phyloP scores from a whole-genome alignment of 1,284 basidiomycete species.

The Naganishia cerealis region DNA sequence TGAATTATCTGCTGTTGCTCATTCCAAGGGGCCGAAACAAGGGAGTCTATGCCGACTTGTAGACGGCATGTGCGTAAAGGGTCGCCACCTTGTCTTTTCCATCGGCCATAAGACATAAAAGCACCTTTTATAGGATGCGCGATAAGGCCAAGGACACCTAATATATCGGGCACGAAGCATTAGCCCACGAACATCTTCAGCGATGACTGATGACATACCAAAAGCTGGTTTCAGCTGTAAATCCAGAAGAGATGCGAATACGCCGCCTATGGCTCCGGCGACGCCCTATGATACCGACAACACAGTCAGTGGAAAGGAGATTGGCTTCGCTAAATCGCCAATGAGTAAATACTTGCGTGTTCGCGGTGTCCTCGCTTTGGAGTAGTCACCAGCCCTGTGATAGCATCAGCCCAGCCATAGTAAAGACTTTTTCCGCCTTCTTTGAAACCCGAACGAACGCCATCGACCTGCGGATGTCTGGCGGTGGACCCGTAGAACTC shows the following conservation, averaged over 20 bases:
- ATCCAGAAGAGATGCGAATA: constrained; percentile 19
- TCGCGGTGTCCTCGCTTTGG: constrained; percentile 59
- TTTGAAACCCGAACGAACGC: constrained; percentile 56
- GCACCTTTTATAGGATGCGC: constrained; percentile 28
- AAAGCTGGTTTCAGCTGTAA: constrained; percentile 27
- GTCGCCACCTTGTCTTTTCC: constrained; percentile 14
- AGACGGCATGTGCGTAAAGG: constrained; percentile 13
- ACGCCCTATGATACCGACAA: background rate
- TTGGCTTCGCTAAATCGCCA: background rate
- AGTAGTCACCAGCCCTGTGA: constrained; percentile 61
- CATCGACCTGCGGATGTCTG: constrained; percentile 49
- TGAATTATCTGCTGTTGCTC: constrained; percentile 9
- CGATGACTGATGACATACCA: constrained; percentile 3
- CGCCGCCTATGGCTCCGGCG: constrained; percentile 16
- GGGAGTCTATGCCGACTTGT: constrained; percentile 14
- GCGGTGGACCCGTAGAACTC: constrained; percentile 28
- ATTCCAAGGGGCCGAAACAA: background rate
- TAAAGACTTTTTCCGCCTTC: constrained; percentile 56
- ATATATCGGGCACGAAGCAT: background rate
- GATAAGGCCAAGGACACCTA: constrained; percentile 19
- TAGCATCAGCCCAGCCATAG: constrained; percentile 60
- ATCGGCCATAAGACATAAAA: constrained; percentile 6
- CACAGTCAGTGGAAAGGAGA: background rate
- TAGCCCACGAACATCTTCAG: too few relatives aligned
- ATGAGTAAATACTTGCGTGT: constrained; percentile 47